Evolutionary conservation across 1,139 yeast species (phyloP).

Genomic region (Yamadazyma mexicana): DNA sequence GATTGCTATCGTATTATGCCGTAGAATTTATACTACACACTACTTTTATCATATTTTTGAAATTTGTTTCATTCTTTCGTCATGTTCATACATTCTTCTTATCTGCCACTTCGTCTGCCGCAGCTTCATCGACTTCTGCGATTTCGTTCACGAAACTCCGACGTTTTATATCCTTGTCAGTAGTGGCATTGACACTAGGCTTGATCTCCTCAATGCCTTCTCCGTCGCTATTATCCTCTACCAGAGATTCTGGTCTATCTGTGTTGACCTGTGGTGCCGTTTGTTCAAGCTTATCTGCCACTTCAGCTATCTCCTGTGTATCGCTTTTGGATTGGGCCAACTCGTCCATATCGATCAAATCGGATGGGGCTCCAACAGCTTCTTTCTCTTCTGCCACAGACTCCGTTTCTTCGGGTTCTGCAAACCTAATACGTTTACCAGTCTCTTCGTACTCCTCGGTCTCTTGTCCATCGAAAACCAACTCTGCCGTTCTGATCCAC

Average conservation of each 20-base stretch:
- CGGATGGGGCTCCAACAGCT: neutral
- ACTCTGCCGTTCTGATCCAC: constrained; percentile 94
- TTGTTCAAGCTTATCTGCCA: constrained; percentile 11
- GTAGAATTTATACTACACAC: neutral
- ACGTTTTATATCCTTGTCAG: constrained; percentile 6
- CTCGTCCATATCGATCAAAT: constrained; percentile 7
- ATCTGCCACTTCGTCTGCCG: constrained; percentile 2
- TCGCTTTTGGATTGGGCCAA: constrained; percentile 7
- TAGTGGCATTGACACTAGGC: too few relatives aligned
- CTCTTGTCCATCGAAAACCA: constrained; percentile 41
- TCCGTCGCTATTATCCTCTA: constrained; percentile 7
- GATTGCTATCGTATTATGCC: neutral
- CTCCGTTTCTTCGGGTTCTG: constrained; percentile 22
- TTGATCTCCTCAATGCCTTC: constrained; percentile 13
- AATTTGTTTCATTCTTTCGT: neutral
- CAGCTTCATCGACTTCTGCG: neutral
- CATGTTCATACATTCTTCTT: constrained; percentile 12
- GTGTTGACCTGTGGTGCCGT: too few relatives aligned
- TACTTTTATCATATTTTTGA: too few relatives aligned
- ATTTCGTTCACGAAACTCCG: neutral
- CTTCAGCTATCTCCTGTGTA: constrained; percentile 24
- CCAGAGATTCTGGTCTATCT: too few relatives aligned
- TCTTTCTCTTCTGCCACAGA: constrained; percentile 1
- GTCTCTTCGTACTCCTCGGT: constrained; percentile 12
- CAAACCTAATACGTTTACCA: constrained; percentile 36